Base-by-base conservation (phyloP, 768 basidiomycete genomes). In the Grammothele lineata region DNA sequence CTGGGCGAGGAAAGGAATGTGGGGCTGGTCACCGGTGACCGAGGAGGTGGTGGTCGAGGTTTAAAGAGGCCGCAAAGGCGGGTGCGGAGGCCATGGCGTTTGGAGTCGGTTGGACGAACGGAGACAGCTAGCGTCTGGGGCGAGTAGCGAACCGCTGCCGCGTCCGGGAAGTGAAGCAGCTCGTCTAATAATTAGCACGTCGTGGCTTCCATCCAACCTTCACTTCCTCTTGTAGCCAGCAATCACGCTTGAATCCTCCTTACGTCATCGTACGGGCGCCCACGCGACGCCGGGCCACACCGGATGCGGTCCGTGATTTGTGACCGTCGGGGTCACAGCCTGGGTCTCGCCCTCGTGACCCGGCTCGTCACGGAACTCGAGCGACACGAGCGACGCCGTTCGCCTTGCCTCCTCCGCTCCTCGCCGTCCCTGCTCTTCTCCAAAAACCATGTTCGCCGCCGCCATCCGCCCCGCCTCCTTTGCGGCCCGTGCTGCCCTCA, bases 381-480 rank as follows among this genome's bases (percentile, higher is more conserved):
- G 27, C 27, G 27, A 30, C 27, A 14, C 8, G 27, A 30, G 27
- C 7, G 27, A 14, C 14, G 8, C 8, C 27, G 27, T 30, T 30
- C 8, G 27, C 27, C 8, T 30, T 30, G 27, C 27, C 8, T 30
- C 27, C n/a, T n/a, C n/a, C n/a, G n/a, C n/a, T n/a, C n/a, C n/a
- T n/a, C n/a, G n/a, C n/a, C 27, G 27, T 30, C 27, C 27, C 19
- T 24, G 51, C 46, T n/a, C 6, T 36, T 19, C 18, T 25, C 50
- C 43, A 56, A 56, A 54, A 59, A 57, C 48, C 57, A 64, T 64
- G 63, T 55, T 64, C 52, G 48, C 48, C 54, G 57, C 56, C 32
- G 62, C 63, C 46, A 36, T 64, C 57, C 62, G 61, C 45, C 50
- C 57, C 48, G 55, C 55, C 49, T 39, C 48, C 45, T 37, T 58